phyloP scores from a whole-genome alignment of 2,329 filamentous ascomycete genomes.

The Aureobasidium sp. region DNA sequence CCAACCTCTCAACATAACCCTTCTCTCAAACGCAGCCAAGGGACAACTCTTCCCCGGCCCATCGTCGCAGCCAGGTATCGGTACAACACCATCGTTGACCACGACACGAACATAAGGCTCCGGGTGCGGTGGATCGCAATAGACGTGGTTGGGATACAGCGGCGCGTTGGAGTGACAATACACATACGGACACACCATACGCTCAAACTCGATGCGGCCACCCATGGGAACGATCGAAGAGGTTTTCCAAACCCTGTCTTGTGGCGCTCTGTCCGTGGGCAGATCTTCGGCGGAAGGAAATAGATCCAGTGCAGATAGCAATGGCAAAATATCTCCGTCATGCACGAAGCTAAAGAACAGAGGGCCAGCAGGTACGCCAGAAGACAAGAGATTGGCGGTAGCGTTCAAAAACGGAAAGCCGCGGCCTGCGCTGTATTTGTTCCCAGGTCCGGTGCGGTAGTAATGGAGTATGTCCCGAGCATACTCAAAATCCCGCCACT shows the following conservation, averaged over 20 bases:
- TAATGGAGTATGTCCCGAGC: slow-evolving; percentile 53
- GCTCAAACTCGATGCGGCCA: slow-evolving; percentile 48
- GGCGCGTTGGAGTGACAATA: slow-evolving; percentile 22
- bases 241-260: slow-evolving; percentile 46
- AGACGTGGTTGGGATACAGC: slow-evolving; percentile 27
- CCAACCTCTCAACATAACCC: slow-evolving; percentile 35
- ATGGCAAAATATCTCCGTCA: slow-evolving; percentile 52
- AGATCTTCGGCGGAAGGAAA: slow-evolving; percentile 31
- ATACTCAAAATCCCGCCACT: slow-evolving; percentile 52
- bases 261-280: slow-evolving; percentile 39
- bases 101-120: slow-evolving; percentile 45
- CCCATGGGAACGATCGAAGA: slow-evolving; percentile 53
- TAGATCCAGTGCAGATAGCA: slow-evolving; percentile 47
- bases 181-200: slow-evolving; percentile 38
- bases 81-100: slow-evolving; percentile 51
- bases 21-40: slow-evolving; percentile 37
- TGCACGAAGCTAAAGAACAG: slow-evolving; percentile 56
- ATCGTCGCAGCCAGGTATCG: slow-evolving; percentile 40
- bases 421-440: slow-evolving; percentile 47
- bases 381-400: slow-evolving; percentile 41
- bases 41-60: slow-evolving; percentile 45
- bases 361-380: slow-evolving; percentile 38
- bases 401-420: slow-evolving; percentile 55
- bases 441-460: slow-evolving; percentile 53
- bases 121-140: slow-evolving; percentile 22